Percentiles rank a stretch among this genome's conserved stretches.
Conservation (phyloP, 2,329 filamentous ascomycete genomes). For the Sclerotinia sclerotiorum region DNA sequence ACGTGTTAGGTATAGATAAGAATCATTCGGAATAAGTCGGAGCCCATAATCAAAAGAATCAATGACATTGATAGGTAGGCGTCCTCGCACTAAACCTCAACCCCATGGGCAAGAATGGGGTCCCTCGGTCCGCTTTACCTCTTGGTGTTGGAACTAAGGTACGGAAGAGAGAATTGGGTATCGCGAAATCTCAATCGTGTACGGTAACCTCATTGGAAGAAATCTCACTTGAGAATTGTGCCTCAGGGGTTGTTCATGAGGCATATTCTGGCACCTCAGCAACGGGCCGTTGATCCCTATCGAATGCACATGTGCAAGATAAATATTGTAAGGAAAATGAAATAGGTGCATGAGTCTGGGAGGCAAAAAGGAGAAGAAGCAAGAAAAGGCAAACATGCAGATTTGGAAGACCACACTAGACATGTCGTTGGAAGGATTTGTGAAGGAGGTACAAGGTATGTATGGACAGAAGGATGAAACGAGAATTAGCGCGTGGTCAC, state of each 20-base stretch:
- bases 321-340: not conserved
- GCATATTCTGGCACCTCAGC: not conserved
- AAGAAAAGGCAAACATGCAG: not conserved
- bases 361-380: not conserved
- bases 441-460: not conserved
- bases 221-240: slow-evolving; percentile 2
- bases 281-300: not conserved
- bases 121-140: not conserved
- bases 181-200: not conserved
- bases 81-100: not conserved
- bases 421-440: not conserved
- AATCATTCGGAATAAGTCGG: not conserved
- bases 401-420: not conserved
- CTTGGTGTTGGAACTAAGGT: not conserved
- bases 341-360: not conserved
- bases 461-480: not conserved
- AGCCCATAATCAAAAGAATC: not conserved
- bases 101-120: slow-evolving; percentile 10
- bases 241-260: not conserved
- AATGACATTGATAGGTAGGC: not conserved
- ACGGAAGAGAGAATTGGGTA: slow-evolving; percentile 10
- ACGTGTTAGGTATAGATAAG: slow-evolving; percentile 3
- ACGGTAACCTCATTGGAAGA: not conserved
- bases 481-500: not conserved
- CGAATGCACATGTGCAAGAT: not conserved